Evolutionary conservation across 768 basidiomycete genomes (phyloP), one percentile per base, ranked within the genome.

Genomic region (Steccherinum ochraceum): DNA sequence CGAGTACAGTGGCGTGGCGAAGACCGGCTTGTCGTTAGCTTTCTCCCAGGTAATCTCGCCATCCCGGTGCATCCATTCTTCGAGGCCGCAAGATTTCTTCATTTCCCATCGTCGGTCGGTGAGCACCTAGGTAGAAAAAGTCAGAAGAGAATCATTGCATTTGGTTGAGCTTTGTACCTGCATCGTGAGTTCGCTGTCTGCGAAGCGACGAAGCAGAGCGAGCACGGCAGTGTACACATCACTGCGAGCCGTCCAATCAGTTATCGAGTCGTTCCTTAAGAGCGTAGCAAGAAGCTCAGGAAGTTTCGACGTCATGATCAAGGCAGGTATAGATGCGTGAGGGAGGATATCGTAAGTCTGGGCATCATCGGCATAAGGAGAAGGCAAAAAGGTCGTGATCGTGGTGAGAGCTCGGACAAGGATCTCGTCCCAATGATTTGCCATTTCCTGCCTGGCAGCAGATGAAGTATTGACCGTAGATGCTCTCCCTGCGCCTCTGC

Each of bases 181-280:
- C 24, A 80, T 66, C 1, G 74, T 77, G 18, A 78, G 67, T 56
- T 80, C 78, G 49, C 72, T 77, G 53, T 78, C 78, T 3, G 71
- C 73, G 67, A 81, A 69, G 13, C 72, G 66, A 24, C 72, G 68
- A 40, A 80, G 60, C 12, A 80, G 62, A 13, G 62, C 65, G 10
- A 80, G 61, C 73, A 77, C 75, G 3, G 74, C 71, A 45, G 77
- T 64, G 58, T 80, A 80, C 13, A 71, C 65, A 21, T 72, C 68
- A 48, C 66, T 70, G 16, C 78, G 72, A 0, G 68, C 57, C 24
- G 69, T 71, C 79, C 79, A 80, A 54, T 80, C 79, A 2, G 67
- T 72, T 4, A 80, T 72, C 0, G 76, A 76, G 60, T 80, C 80
- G 57, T 81, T 81, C 12, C 79, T 67, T n/a, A 80, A 65, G 7